Evolutionary conservation across 1,284 basidiomycete genomes (phyloP), one percentile per base, ranked within the genome.

Genomic region (Sphaerobolus stellatus): DNA sequence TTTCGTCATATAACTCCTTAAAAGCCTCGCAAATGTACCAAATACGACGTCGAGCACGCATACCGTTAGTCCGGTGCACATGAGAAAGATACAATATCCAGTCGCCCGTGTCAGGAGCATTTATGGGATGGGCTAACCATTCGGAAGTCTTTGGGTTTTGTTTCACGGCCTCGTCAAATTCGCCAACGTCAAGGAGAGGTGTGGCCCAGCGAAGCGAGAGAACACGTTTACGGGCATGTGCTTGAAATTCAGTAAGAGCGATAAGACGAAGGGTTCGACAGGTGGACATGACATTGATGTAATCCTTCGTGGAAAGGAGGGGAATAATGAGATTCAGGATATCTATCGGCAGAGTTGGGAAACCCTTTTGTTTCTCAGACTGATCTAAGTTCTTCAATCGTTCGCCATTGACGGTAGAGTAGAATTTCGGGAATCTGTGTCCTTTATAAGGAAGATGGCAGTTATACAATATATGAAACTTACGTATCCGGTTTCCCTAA

Each of bases 61-160:
- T 66, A 56, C 61, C 57, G 22, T 58, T 45, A 7, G 60, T 62
- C 22, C 62, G 55, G 50, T 68, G 63, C 20, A 66, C 59, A 16
- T 62, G 59, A 14, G 52, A 58, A 27, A 67, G 61, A 53, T 68
- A 66, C 28, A 66, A 61, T 24, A 59, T 40, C 66, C 66, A 68
- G 59, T 68, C 66, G 18, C 45, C 62, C 36, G 58, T 27, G 25
- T 20, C n/a, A 11, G 64, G 60, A 20, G 59, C 57, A 25, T 61
- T 52, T n/a, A 31, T 52, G 40, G 54, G 47, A 48, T 63, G 51
- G 8, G 62, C 57, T 58, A 68, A 59, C n/a, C n/a, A n/a, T n/a
- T n/a, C n/a, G n/a, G n/a, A n/a, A n/a, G n/a, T n/a, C n/a, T n/a
- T n/a, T n/a, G 33, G 13, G 18, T 13, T 48, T 5, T 31, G 18